Evolutionary conservation across 306 rosid species (phyloP).

Genomic region (Lathyrus oleraceus): DNA sequence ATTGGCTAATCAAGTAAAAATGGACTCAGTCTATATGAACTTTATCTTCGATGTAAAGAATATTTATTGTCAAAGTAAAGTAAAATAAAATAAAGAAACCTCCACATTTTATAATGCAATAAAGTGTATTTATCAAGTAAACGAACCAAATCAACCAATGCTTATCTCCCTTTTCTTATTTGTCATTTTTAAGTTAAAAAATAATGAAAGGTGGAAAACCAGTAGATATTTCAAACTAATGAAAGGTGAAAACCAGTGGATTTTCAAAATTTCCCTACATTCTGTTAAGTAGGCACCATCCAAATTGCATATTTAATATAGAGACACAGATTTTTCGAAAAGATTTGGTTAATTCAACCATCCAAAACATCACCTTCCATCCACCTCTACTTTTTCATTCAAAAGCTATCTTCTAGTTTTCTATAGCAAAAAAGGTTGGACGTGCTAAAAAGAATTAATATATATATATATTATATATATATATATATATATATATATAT

Average conservation of each 20-base stretch:
- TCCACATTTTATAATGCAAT: background rate
- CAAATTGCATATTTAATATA: conserved; percentile 17
- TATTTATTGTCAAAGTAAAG: background rate
- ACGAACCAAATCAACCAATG: no score
- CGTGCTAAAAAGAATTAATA: background rate
- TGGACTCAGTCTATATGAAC: background rate
- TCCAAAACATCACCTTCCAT: background rate
- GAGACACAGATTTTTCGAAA: no score
- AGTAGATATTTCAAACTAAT: no score
- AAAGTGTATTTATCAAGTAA: background rate
- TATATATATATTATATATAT: no score
- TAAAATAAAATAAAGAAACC: background rate
- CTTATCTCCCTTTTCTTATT: no score
- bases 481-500: no score
- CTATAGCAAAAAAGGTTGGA: background rate
- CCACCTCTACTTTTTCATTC: background rate
- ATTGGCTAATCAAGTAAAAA: background rate
- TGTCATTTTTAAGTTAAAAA: no score
- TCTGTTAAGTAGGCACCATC: background rate
- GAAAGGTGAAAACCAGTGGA: background rate
- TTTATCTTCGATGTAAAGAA: background rate
- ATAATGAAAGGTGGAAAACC: no score
- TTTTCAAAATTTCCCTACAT: background rate
- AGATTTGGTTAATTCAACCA: background rate
- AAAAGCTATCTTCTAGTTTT: background rate